Conservation (phyloP, 208 protist genomes). For the Leishmania martiniquensis region DNA sequence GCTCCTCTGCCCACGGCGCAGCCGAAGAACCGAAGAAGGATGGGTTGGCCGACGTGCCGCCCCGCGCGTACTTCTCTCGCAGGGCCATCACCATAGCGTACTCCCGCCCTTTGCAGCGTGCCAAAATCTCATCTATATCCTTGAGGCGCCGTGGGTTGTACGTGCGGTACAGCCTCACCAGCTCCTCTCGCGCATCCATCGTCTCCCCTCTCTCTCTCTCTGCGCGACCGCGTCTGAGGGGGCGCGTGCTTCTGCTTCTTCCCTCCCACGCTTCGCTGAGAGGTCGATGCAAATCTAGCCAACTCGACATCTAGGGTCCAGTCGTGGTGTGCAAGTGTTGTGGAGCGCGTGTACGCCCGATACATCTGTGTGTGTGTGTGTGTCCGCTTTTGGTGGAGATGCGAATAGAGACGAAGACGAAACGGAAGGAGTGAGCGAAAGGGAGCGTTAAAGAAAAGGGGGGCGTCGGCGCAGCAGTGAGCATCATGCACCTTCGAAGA, state of each 20-base stretch:
- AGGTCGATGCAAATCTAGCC: background rate
- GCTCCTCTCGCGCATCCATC: conserved; percentile 50
- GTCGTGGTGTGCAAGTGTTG: background rate
- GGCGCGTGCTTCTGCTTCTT: no score
- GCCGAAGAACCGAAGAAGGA: background rate
- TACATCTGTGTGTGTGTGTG: conserved; percentile 4
- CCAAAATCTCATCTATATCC: conserved; percentile 50
- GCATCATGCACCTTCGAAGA: no score
- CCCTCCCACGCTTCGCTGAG: no score
- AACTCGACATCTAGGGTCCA: background rate
- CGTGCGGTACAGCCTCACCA: conserved; percentile 47
- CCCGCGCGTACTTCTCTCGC: conserved; percentile 38
- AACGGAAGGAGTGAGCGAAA: background rate
- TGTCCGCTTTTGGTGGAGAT: background rate
- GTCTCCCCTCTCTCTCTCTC: background rate
- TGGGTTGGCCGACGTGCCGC: background rate
- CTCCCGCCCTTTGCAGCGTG: conserved; percentile 58
- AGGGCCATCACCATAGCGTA: conserved; percentile 47
- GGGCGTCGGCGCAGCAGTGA: no score
- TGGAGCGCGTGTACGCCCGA: background rate
- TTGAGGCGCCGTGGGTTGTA: conserved; percentile 66
- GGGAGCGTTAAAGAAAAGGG: no score
- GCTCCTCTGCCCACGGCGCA: background rate
- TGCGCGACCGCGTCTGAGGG: no score
- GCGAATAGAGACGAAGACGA: no score